Percentiles rank a stretch among this genome's conserved stretches.
Evolutionary conservation across 768 basidiomycete genomes (phyloP).

Genomic region (Plicaturopsis crispa): DNA sequence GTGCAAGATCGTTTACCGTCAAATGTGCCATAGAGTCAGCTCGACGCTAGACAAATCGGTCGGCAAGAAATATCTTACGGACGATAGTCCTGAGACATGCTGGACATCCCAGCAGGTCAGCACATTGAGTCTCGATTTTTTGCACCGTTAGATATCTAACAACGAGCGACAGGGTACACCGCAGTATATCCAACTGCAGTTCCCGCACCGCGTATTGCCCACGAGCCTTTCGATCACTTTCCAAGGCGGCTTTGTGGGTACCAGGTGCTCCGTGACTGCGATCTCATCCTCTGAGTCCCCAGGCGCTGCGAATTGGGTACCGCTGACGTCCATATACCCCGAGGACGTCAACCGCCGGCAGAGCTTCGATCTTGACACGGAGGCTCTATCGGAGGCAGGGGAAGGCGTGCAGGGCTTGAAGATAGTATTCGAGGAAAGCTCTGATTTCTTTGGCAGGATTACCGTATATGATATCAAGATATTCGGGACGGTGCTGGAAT

Average conservation of each 20-base stretch:
- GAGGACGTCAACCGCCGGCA: conserved; percentile 76
- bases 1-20: neutral
- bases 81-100: conserved; percentile 70
- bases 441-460: conserved; percentile 80
- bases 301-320: conserved; percentile 34
- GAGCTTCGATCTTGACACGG: conserved; percentile 42
- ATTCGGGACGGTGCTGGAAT: no score
- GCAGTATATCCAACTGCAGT: conserved; percentile 65
- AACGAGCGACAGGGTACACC: conserved; percentile 56
- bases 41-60: conserved; percentile 70
- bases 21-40: conserved; percentile 50
- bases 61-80: conserved; percentile 63
- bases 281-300: conserved; percentile 16
- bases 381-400: conserved; percentile 11
- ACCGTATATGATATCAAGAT: conserved; percentile 59
- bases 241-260: conserved; percentile 83
- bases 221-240: conserved; percentile 57
- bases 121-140: neutral
- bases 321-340: conserved; percentile 55
- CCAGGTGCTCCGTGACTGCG: conserved; percentile 44
- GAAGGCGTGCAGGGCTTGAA: conserved; percentile 41
- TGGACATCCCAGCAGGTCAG: conserved; percentile 77
- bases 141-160: conserved; percentile 1
- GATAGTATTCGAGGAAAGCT: conserved; percentile 72
- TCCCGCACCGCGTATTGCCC: conserved; percentile 44